Evolutionary conservation across 257 asterid species (phyloP), one percentile per base, ranked within the genome.

Genomic region (Echites panduratus): DNA sequence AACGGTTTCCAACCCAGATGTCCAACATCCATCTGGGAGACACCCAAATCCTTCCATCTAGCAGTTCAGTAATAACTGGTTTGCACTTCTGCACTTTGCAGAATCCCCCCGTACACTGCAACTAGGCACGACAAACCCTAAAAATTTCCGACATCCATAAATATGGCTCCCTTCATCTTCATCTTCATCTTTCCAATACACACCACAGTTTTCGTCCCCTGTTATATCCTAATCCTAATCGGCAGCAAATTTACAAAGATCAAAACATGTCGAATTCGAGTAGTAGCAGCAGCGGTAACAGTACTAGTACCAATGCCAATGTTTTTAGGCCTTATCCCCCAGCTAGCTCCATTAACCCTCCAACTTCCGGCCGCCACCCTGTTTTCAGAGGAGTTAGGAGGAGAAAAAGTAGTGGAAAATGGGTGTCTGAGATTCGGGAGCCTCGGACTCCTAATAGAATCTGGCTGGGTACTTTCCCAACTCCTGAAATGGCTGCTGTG

Each of bases 351-450:
- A n/a, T n/a, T n/a, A n/a, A n/a, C n/a, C n/a, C n/a, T 2, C 67
- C 7, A 7, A 16, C 76, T 47, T n/a, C 85, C 0, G 87, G 91
- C 40, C 75, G 84, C 14, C 85, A 69, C 76, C 80, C 85, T 0
- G 12, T 50, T 10, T 90, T 75, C 84, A 88, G 88, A 2, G 96
- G 97, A 0, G 90, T 89, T 14, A 69, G 97, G 43, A 79, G 79
- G 26, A 78, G 97, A 27, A 68, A 88, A 71, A 84, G 79, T 26
- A 76, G 83, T 56, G 84, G 80, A 5, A 82, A 82, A 58, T 89
- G 93, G 96, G 96, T 87, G 0, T 89, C 91, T 59, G 96, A 89
- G 80, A 65, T 89, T 44, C 85, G 84, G 1, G 87, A 78, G n/a
- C 85, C 86, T 7, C 0, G 85, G 85, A 12, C 89, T 41, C 81